Evolutionary conservation across 148 eudicot genomes (phyloP), one percentile per base, ranked within the genome.

Genomic region (Fallopia convolvulus): DNA sequence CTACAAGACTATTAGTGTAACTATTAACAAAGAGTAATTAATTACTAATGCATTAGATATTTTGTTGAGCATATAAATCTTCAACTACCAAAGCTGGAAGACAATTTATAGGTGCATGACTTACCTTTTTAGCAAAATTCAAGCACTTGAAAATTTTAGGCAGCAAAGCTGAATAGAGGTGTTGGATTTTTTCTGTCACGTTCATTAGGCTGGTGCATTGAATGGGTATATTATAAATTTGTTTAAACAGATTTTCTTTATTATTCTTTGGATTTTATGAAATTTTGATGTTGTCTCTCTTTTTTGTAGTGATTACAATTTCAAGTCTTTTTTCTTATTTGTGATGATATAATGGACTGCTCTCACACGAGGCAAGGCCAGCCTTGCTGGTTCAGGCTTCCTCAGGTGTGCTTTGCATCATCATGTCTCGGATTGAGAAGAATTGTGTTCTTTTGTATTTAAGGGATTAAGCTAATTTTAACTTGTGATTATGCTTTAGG

Each of bases 351-450:
- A 18, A 83, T 87, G 92, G 93, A 92, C 77, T 41, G 66, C 76
- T 92, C 97, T 72, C 87, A 87, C 13, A 90, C 89, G 20, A 85
- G 97, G n/a, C 86, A 93, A 52, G 93, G 93, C 74, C 89, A 84
- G 17, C 89, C 89, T 17, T 92, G 97, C 75, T 92, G 90, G 92
- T 92, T 77, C 77, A 87, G 86, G 85, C 6, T 88, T 74, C 90
- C 92, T 42, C 78, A 92, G 88, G 97, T 91, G 75, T 80, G 66
- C 20, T 48, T 10, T 36, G 20, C n/a, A n/a, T n/a, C 15, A 61
- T 61, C 36, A 33, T 33, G 36, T 61, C 70, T 61, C 30, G 70
- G 70, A 61, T 30, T 11, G 36, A 61, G 70, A 14, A 4, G 39
- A 61, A 10, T 61, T 61, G 56, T 12, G 33, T 2, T 61, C 13